Percentiles rank a stretch among this genome's conserved stretches.
Conservation (phyloP, 2,329 filamentous ascomycete genomes). For the Nemania abortiva region DNA sequence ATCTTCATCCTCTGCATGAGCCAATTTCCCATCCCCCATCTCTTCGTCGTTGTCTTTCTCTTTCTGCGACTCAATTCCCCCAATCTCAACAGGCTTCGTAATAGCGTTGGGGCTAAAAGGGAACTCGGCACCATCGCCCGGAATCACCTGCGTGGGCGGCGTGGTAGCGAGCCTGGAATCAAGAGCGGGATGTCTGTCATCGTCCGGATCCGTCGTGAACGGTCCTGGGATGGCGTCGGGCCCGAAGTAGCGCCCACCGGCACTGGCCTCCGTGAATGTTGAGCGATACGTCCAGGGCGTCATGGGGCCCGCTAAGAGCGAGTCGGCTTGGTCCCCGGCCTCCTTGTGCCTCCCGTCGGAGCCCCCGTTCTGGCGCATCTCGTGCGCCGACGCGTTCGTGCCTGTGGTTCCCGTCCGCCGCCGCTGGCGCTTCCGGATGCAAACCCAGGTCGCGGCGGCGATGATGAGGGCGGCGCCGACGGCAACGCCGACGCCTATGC, state of each 20-base stretch:
- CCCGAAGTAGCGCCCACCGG: conserved; percentile 59
- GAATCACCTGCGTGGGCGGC: conserved; percentile 37
- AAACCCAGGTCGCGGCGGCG: conserved; percentile 61
- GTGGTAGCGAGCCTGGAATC: conserved; percentile 40
- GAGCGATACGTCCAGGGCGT: conserved; percentile 40
- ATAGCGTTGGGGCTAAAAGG: conserved; percentile 36
- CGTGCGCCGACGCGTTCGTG: conserved; percentile 24
- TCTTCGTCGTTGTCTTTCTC: not conserved
- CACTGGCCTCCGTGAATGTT: conserved; percentile 52
- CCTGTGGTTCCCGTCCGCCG: conserved; percentile 2
- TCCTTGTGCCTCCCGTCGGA: not conserved
- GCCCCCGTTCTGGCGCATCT: conserved; percentile 23
- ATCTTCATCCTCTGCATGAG: conserved; percentile 38
- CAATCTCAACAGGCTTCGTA: conserved; percentile 33
- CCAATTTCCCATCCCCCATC: not conserved
- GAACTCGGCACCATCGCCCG: conserved; percentile 47
- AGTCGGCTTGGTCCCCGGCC: conserved; percentile 31
- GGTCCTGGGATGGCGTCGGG: conserved; percentile 60
- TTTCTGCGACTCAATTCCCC: conserved; percentile 15
- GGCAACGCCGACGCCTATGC: conserved; percentile 67
- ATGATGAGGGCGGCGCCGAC: conserved; percentile 58
- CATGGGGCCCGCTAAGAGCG: conserved; percentile 26
- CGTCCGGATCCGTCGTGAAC: conserved; percentile 56
- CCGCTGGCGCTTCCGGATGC: conserved; percentile 54
- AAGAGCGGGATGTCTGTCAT: conserved; percentile 37